phyloP scores from a whole-genome alignment of 495 filamentous ascomycete genomes.

The Podospora pseudopauciseta region DNA sequence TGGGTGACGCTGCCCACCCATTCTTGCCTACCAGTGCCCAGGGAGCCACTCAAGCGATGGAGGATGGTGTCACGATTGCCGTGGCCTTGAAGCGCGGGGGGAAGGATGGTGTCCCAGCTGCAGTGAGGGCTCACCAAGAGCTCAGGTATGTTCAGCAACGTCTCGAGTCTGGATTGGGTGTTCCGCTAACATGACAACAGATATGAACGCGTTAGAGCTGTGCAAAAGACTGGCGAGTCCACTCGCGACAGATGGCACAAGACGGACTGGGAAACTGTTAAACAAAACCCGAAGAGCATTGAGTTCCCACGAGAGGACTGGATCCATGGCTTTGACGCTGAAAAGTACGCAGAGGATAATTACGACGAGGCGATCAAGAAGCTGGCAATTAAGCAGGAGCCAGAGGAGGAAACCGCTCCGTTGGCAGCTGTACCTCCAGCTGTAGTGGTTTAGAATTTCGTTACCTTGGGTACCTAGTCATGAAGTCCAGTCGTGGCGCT shows the following conservation, averaged over 20 bases:
- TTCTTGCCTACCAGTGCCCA: constrained; percentile 62
- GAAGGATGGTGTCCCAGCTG: constrained; percentile 45
- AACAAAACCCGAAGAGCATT: constrained; percentile 49
- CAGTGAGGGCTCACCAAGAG: constrained; percentile 48
- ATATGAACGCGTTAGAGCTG: constrained; percentile 43
- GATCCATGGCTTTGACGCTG: constrained; percentile 55
- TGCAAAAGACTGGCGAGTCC: constrained; percentile 53
- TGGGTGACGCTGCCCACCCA: constrained; percentile 63
- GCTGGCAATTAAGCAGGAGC: constrained; percentile 15
- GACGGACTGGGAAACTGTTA: constrained; percentile 53
- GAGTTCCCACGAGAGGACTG: constrained; percentile 54
- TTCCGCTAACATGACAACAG: constrained; percentile 16
- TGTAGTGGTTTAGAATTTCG: constrained; percentile 13
- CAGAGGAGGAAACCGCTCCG: constrained; percentile 5
- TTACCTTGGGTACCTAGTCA: no score
- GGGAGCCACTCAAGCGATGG: constrained; percentile 63
- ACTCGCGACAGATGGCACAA: constrained; percentile 57
- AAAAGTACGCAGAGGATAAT: constrained; percentile 52
- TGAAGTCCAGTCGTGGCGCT: no score
- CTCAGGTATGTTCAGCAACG: constrained; percentile 33
- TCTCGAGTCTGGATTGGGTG: background rate
- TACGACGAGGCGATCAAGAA: constrained; percentile 43
- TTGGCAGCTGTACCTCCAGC: constrained; percentile 15
- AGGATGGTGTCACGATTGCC: constrained; percentile 59
- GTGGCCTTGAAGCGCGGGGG: constrained; percentile 55